Base-by-base conservation (phyloP, 225 moss, liverwort and hornwort species). In the Pleurozium schreberi region DNA sequence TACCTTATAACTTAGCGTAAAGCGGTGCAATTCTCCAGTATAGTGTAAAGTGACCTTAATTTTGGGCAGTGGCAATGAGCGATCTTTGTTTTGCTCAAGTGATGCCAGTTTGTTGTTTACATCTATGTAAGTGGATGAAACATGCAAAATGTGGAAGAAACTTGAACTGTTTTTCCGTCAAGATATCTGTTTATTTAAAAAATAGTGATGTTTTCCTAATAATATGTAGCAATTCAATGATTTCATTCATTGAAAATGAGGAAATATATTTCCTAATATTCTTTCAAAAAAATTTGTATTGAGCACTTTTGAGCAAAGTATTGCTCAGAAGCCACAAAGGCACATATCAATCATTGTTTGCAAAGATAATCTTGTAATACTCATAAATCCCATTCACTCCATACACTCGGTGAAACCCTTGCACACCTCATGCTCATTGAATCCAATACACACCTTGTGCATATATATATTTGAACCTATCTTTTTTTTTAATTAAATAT, bases 321-420 rank as follows among this genome's bases (percentile, higher is more conserved):
- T 1, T 33, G 0, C 12, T 33, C 1, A 16, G 12, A 75, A 74
- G 3, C 5, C 0, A 43, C 1, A 0, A 18, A 30, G 1, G 10
- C 6, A 28, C 18, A 27, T 23, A 40, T 40, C 33, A 20, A 38
- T 66, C 7, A 43, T 27, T 17, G 1, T 18, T 11, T 75, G 18
- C 20, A 0, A 13, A 50, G 21, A 50, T 8, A 50, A 21, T 22
- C 21, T 75, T 50, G 10, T 50, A n/a, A n/a, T n/a, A 8, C 5
- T 12, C 1, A 20, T 25, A 17, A 55, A 53, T 3, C 25, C 5
- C 10, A 25, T 50, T 33, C 8, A 33, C 13, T 50, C 33, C 13
- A 11, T 34, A 50, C 20, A 33, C 33, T 33, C 2, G 20, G 0
- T 20, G 8, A 50, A 19, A 0, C 20, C 13, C 1, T 49, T 26